Base-by-base conservation (phyloP, 2,329 filamentous ascomycete genomes). In the Xylaria sp. region DNA sequence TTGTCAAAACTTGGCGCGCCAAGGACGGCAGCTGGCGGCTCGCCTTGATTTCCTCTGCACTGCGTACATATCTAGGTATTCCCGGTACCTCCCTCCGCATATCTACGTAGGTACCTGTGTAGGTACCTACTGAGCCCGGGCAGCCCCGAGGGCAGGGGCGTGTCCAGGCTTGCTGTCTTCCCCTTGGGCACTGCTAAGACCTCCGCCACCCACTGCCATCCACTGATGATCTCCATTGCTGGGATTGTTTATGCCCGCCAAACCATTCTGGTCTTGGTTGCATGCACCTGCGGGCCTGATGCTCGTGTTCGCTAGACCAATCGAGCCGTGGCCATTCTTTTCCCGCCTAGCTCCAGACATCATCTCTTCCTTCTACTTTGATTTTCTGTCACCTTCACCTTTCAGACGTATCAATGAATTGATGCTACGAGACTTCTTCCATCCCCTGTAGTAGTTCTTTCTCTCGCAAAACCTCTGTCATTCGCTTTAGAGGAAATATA, bases 401-500 rank as follows among this genome's bases (percentile, higher is more conserved):
- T 36, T 45, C 36, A 49, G 60, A 45, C 50, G 17, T 39, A 63
- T 63, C 55, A 33, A 65, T 69, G 67, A 73, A 68, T 66, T 70
- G 66, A 74, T 55, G 42, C 45, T 54, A 50, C 44, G 13, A 39
- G 50, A 36, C 65, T 15, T 61, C 59, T 58, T 63, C 50, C 59
- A 65, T 61, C 61, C 6, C 27, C 36, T 25, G 47, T 50, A 47
- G 50, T 57, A 59, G 22, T 63, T 33, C 17, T 64, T 69, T 63
- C 53, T 54, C 59, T 71, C 61, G 63, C 49, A 67, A 58, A 60
- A 55, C 27, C 47, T 20, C 66, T 58, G 73, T 74, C 74, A 66
- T 74, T 76, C 74, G 74, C 74, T 76, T 72, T 67, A 65, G 60
- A 69, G 57, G 47, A 45, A 51, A 70, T 59, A 44, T 60, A 54